phyloP scores from a whole-genome alignment of 2,329 filamentous ascomycete species.

The Sporothrix globosa region DNA sequence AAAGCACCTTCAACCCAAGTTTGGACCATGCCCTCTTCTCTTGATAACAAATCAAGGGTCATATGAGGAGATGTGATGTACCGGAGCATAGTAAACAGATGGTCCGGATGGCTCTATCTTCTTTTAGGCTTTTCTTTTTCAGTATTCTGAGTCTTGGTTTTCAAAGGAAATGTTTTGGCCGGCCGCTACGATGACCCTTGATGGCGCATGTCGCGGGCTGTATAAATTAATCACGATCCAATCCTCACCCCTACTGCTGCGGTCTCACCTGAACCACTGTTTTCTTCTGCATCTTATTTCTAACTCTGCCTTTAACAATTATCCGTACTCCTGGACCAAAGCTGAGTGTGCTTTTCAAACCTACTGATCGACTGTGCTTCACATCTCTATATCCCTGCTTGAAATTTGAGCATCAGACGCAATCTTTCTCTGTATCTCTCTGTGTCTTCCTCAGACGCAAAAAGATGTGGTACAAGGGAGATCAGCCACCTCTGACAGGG shows the following conservation, averaged over 20 bases:
- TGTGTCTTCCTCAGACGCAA: neutral
- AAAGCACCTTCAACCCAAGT: neutral
- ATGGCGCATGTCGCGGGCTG: neutral
- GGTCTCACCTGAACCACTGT: neutral
- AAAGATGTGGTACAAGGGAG: constrained; percentile 13
- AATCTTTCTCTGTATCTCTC: no score
- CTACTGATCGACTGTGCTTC: constrained; percentile 22
- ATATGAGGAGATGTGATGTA: neutral
- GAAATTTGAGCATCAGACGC: neutral
- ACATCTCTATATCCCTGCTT: neutral
- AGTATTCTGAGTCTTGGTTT: neutral
- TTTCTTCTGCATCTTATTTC: neutral
- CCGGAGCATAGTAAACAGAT: neutral
- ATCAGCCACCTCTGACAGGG: constrained; percentile 26
- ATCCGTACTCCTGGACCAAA: constrained; percentile 12
- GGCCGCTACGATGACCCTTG: no score
- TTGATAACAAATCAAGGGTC: neutral
- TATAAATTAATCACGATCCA: neutral
- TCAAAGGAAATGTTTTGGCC: neutral
- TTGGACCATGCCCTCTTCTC: neutral
- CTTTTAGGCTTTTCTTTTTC: neutral
- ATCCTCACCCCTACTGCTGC: no score
- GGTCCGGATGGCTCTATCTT: neutral
- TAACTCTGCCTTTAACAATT: neutral
- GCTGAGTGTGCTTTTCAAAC: constrained; percentile 12